Conservation (phyloP, 2,329 filamentous ascomycete species). For the Fonsecaea nubica region DNA sequence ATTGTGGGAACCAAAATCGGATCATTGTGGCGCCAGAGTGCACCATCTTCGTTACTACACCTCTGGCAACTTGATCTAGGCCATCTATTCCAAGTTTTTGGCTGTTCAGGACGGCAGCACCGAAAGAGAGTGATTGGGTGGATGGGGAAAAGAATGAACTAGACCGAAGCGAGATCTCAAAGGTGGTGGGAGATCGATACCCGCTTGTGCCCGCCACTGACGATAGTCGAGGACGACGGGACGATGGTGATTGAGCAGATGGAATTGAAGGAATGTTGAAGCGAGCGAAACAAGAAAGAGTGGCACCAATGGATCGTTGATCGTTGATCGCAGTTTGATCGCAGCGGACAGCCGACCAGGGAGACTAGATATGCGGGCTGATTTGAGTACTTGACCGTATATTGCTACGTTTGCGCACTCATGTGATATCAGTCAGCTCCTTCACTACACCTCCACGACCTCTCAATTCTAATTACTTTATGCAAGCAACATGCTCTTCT, state of each 20-base stretch:
- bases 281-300: not conserved
- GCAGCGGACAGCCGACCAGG: too few relatives aligned
- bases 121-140: conserved; percentile 14
- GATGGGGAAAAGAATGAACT: not conserved
- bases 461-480: not conserved
- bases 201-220: not conserved
- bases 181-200: not conserved
- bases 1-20: not conserved
- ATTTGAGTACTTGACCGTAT: not conserved
- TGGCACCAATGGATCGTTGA: not conserved
- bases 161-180: conserved; percentile 17
- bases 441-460: not conserved
- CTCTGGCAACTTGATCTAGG: conserved; percentile 3
- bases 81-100: conserved; percentile 18
- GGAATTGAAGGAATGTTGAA: not conserved
- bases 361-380: not conserved
- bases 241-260: not conserved
- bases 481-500: not conserved
- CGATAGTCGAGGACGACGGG: not conserved
- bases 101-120: not conserved
- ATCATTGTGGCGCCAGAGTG: not conserved
- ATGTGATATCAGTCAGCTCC: too few relatives aligned
- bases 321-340: not conserved
- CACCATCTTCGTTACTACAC: not conserved
- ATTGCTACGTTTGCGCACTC: too few relatives aligned